Evolutionary conservation across 805 yeast species (phyloP), one percentile per base, ranked within the genome.

Genomic region (Starmera pachycereana): DNA sequence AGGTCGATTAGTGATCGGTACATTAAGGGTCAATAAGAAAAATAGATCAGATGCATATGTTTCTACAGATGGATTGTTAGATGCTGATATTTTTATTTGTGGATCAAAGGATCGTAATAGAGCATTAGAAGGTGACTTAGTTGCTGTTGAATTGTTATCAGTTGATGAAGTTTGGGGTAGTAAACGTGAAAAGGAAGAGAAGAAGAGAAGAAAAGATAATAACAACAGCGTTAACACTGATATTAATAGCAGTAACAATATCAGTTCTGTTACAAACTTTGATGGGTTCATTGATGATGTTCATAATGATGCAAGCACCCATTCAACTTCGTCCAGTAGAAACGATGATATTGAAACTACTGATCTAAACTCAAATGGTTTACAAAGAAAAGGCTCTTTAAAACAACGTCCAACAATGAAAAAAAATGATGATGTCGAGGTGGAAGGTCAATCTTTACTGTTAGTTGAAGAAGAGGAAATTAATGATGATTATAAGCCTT

Each of bases 141-240:
- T 92, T 32, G 98, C 98, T 0, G 89, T 92, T 18, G 98, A 92
- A 60, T 71, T 92, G 46, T 72, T 92, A 42, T 85, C 84, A 18
- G 98, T 92, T 32, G 97, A 92, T 60, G 98, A 92, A 56, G 98
- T 92, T 29, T 92, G 98, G 98, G 87, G 78, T 29, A 81, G 95
- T 19, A 92, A 90, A 60, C 81, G 87, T 55, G 98, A 92, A 61
- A 92, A 92, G 57, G 98, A 92, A 58, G 97, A 92, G 53, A 92
- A 92, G 63, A 92, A 92, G 64, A 78, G 95, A 64, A 76, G 97
- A 60, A 82, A 88, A 49, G 85, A 78, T 53, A 70, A 64, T 63
- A 29, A 42, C 22, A 61, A 66, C 47, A 52, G 63, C 33, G 40
- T 69, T 27, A 53, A 69, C 28, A 54, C 67, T 43, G 47, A 62